Conservation (phyloP, 306 rosid genomes). For the Lotus japonicus region DNA sequence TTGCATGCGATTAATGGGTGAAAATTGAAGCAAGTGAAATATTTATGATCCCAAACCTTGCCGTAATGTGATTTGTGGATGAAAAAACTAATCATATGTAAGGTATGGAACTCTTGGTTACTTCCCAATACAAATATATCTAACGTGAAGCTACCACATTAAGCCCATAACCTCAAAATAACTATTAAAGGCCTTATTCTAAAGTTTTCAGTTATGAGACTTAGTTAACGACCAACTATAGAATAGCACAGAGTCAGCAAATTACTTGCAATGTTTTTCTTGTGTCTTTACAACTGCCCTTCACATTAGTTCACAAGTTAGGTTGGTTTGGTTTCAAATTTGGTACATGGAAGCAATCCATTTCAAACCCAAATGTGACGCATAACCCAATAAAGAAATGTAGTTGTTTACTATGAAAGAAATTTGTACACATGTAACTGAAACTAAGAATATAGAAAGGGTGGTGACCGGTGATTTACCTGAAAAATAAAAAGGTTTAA, state of each 20-base stretch:
- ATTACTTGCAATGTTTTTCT: not conserved
- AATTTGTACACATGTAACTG: not conserved
- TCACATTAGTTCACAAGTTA: constrained; percentile 27
- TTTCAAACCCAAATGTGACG: not conserved
- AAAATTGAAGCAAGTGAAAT: not conserved
- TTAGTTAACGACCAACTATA: not conserved
- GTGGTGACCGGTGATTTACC: not conserved
- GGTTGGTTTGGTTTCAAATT: constrained; percentile 40
- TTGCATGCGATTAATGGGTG: constrained; percentile 21
- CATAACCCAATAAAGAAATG: not conserved
- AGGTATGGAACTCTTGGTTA: constrained; percentile 7
- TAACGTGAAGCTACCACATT: not conserved
- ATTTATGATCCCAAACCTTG: not conserved
- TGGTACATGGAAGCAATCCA: constrained; percentile 18
- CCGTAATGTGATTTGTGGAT: not conserved
- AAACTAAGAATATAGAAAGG: not conserved
- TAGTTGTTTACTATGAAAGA: not conserved
- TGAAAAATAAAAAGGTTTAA: not conserved
- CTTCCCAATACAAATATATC: not conserved
- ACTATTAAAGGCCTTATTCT: not conserved
- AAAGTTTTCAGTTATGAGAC: not conserved
- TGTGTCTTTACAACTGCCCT: constrained; percentile 17
- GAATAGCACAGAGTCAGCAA: not conserved
- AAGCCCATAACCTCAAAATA: constrained; percentile 9
- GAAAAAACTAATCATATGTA: not conserved